Base-by-base conservation (phyloP, 2,329 filamentous ascomycete species). In the Aspergillus amoenus region DNA sequence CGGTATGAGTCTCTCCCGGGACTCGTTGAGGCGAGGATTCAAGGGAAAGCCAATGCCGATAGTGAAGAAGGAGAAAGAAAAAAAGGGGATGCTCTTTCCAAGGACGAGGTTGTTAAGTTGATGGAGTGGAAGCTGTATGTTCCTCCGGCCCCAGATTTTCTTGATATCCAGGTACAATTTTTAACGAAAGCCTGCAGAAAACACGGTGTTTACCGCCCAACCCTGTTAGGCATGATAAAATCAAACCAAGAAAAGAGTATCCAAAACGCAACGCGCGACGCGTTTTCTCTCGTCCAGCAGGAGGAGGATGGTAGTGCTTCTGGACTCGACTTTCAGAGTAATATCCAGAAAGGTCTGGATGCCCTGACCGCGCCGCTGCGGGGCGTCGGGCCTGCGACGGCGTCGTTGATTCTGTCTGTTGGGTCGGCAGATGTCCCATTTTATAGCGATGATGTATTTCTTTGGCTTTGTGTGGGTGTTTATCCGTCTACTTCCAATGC, bases 61-160 rank as follows among this genome's bases (percentile, higher is more conserved):
- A 12, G 3, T 44, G 40, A 47, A 27, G 46, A 60, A 24, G 24
- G 55, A 34, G 53, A 64, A 47, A 59, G 56, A 13, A 37, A 52
- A 46, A 12, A 51, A 49, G 6, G 45, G n/a, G n/a, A 39, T 22
- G 65, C 63, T 53, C 48, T 77, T 7, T 63, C 63, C 11, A 74
- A 73, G 32, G 69, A 72, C 2, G 71, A 77, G 15, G 45, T 77
- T 37, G 63, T 73, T 47, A 65, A 61, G 48, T 60, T 77, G 50
- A 74, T 79, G 62, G 73, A 76, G 46, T 79, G 77, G 77, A 79
- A 79, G 61, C 65, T 75, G 76, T 79, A 63, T 65, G 72, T 70
- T 18, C 39, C 30, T 18, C 18, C 27, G 7, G 7, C 27, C 34
- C 37, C 9, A 18, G 32, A 54, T 24, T 1, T 21, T 30, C 22